Conservation (phyloP, 2,329 filamentous ascomycete genomes). For the Fusarium mundagurra region DNA sequence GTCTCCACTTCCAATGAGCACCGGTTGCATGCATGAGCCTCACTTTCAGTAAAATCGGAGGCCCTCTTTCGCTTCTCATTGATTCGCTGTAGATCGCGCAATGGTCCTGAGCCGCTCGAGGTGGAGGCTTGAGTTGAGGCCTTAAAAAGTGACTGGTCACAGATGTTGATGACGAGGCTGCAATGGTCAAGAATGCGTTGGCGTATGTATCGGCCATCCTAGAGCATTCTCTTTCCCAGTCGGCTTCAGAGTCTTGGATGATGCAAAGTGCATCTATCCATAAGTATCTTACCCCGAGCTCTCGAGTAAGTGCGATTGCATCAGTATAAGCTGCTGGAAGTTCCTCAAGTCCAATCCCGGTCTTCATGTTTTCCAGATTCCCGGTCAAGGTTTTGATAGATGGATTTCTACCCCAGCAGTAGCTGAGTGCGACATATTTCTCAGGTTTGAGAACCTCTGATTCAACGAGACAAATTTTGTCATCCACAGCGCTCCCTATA, state of each 20-base stretch:
- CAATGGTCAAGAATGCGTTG: slow-evolving; percentile 27
- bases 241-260: slow-evolving; percentile 17
- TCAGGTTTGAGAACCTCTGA: neutral
- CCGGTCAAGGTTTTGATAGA: slow-evolving; percentile 1
- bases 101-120: neutral
- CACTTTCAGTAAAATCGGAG: slow-evolving; percentile 6
- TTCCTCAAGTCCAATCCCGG: neutral
- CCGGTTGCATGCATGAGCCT: slow-evolving; percentile 23
- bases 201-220: slow-evolving; percentile 30
- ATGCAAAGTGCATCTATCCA: slow-evolving; percentile 38
- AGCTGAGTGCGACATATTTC: slow-evolving; percentile 33
- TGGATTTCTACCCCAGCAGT: slow-evolving; percentile 27
- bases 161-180: slow-evolving; percentile 27
- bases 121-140: neutral
- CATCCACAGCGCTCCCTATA: neutral
- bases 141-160: slow-evolving; percentile 14
- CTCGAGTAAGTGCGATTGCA: neutral
- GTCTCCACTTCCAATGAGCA: slow-evolving; percentile 30
- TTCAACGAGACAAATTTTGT: slow-evolving; percentile 1
- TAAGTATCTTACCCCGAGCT: slow-evolving; percentile 17
- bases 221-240: slow-evolving; percentile 32
- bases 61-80: neutral
- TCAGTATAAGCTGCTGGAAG: slow-evolving; percentile 27
- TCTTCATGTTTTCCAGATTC: slow-evolving; percentile 10
- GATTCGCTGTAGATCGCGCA: neutral